Evolutionary conservation across 805 yeast genomes (phyloP), one percentile per base, ranked within the genome.

Genomic region (Wickerhamiella occidentalis): DNA sequence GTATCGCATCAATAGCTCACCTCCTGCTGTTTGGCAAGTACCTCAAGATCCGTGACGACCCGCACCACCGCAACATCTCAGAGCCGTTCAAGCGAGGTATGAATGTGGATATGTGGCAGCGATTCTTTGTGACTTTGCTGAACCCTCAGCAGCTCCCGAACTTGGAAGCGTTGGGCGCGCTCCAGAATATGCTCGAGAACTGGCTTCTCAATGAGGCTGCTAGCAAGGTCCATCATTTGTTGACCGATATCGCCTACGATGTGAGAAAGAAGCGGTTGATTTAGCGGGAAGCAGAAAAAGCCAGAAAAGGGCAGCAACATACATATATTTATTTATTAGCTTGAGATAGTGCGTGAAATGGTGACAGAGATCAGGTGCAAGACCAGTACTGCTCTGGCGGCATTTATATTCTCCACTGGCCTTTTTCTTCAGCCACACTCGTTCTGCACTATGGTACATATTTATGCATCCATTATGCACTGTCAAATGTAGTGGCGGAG

Each of bases 1-100:
- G 95, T 0, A 54, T 85, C 17, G 96, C 95, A 0, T 74, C 78
- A 29, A 75, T 83, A 0, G 67, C 85, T 2, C 90, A 86, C 58
- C 72, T 79, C 0, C 65, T 87, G 72, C 66, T 87, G 15, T 86
- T 79, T 68, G 94, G 94, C 0, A 68, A 71, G 12, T 72, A 73
- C 49, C 79, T 86, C 25, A 75, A 74, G 44, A 61, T 60, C 1
- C 58, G 61, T 5, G 58, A 51, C 4, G 51, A 43, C 17, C 54
- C 62, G 21, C 52, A 56, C 11, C 47, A 48, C 21, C 28, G 37
- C 9, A 23, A 30, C 28, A 53, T 51, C 2, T 56, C 64, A 6
- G 70, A 69, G 29, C 61, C 73, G 0, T 68, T 84, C 19, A 84
- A 80, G 58, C 64, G 92, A 41, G 84, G 83, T 58, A 83, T 94